Conservation (phyloP, 495 filamentous ascomycete species). For the Neurospora cerealis region DNA sequence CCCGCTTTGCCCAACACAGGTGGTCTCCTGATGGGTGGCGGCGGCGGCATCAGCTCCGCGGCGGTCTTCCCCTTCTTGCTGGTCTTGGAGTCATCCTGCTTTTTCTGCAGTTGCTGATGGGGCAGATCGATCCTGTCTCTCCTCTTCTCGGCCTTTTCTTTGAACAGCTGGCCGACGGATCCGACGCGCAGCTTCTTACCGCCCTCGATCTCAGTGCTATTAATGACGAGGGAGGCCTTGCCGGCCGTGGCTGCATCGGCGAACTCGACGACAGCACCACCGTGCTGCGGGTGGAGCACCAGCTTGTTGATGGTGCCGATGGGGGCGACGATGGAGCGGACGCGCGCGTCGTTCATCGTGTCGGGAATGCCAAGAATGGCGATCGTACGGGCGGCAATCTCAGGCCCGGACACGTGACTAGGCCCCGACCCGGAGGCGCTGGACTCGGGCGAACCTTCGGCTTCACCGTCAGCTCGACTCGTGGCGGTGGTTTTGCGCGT, state of each 20-base stretch:
- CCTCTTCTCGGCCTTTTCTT: slow-evolving; percentile 44
- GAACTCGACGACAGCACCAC: slow-evolving; percentile 85
- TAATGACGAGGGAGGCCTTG: slow-evolving; percentile 62
- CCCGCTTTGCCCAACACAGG: slow-evolving; percentile 47
- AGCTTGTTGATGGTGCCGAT: slow-evolving; percentile 56
- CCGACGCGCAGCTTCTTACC: slow-evolving; percentile 61
- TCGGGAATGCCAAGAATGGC: slow-evolving; percentile 58
- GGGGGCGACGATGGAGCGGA: slow-evolving; percentile 53
- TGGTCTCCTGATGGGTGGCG: slow-evolving; percentile 47
- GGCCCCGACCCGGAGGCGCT: not conserved
- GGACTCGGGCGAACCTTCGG: slow-evolving; percentile 22
- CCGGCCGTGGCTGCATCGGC: slow-evolving; percentile 57
- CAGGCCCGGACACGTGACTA: slow-evolving; percentile 5
- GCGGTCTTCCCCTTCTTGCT: slow-evolving; percentile 24
- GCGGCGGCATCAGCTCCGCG: slow-evolving; percentile 37
- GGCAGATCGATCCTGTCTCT: slow-evolving; percentile 36
- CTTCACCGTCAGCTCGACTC: slow-evolving; percentile 13
- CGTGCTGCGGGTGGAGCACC: slow-evolving; percentile 62
- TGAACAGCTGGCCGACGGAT: slow-evolving; percentile 56
- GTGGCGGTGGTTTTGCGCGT: slow-evolving; percentile 35
- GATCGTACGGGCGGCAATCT: slow-evolving; percentile 45
- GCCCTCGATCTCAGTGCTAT: slow-evolving; percentile 56
- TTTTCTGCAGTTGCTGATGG: slow-evolving; percentile 22
- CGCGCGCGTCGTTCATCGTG: slow-evolving; percentile 60
- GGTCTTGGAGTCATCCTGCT: slow-evolving; percentile 15